phyloP scores from a whole-genome alignment of 1,284 basidiomycete genomes.

The Cutaneotrichosporon cavernicola region DNA sequence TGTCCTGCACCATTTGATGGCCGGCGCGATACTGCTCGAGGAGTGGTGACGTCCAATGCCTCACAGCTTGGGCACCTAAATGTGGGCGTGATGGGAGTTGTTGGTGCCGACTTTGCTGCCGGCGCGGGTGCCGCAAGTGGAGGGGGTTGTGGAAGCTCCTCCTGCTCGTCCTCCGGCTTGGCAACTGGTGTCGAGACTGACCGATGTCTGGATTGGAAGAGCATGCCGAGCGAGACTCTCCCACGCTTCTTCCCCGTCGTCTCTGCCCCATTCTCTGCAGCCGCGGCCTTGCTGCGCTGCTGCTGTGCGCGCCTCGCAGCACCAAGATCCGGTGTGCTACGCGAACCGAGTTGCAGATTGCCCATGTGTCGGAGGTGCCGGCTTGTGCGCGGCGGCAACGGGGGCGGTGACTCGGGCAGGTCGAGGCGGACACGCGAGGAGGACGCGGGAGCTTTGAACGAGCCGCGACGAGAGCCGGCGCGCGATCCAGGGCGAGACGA shows the following conservation, averaged over 20 bases:
- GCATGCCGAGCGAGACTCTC: constrained; percentile 3
- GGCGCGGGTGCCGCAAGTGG: neutral
- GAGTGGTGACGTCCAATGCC: neutral
- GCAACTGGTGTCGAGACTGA: constrained; percentile 2
- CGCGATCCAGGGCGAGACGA: neutral
- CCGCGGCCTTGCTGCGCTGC: constrained; percentile 1
- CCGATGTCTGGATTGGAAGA: constrained; percentile 9
- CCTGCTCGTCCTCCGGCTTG: neutral
- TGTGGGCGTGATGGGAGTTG: constrained; percentile 9
- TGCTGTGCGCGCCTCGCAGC: constrained; percentile 10
- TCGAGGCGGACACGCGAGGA: constrained; percentile 7
- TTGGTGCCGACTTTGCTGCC: neutral
- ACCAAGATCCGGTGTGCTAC: constrained; percentile 4
- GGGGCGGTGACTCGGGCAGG: constrained; percentile 6
- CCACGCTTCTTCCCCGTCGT: constrained; percentile 4
- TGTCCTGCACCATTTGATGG: neutral
- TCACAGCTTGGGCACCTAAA: constrained; percentile 14
- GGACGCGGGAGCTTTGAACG: constrained; percentile 3
- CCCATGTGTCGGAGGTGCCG: constrained; percentile 1
- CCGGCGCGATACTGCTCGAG: constrained; percentile 3
- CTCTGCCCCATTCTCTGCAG: neutral
- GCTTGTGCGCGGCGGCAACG: neutral
- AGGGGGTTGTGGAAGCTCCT: neutral
- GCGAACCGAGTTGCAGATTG: constrained; percentile 8
- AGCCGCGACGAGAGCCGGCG: neutral